Base-by-base conservation (phyloP, 2,329 filamentous ascomycete species). In the Chrysoporthe austroafricana region DNA sequence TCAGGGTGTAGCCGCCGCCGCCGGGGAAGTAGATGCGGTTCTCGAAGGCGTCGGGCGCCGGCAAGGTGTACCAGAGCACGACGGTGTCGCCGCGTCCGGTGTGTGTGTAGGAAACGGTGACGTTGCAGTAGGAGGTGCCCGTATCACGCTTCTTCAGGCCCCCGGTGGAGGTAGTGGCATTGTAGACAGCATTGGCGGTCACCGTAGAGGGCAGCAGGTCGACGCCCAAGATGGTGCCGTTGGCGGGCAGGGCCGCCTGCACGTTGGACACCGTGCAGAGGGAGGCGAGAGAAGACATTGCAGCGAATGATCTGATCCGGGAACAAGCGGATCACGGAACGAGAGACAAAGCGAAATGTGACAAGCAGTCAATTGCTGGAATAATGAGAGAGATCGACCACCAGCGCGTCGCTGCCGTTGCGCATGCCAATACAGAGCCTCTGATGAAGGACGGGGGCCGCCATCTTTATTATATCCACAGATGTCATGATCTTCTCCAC, bases 21-120 rank as follows among this genome's bases (percentile, higher is more conserved):
- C 81, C 82, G 16, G 73, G 78, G 6, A 81, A 77, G 64, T 82
- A 81, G 73, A 81, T 84, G 21, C 81, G 80, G 71, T 80, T 81
- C 71, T 81, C 71, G 72, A 80, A 84, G 54, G 76, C 74, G 26
- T 74, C 73, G 0, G 78, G 77, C 8, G 69, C 69, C 9, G 78
- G 79, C 67, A 80, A 75, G 26, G 71, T 74, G 60, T 79, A 79
- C 66, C 74, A 73, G 57, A 80, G 66, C 4, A 76, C 69, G 2
- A 80, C 74, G n/a, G 70, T 73, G 67, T 78, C 76, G 48, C 66
- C 71, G 62, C 73, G 73, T 46, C 76, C 75, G 18, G 74, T 71
- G 67, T 79, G 78, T 0, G 75, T 76, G 69, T 79, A 80, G 5
- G 72, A 69, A n/a, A 79, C 71, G 14, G 77, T 79, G 16, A 78